Evolutionary conservation across 441 rosid genomes (phyloP), one percentile per base, ranked within the genome.

Genomic region (Kokia cookei): DNA sequence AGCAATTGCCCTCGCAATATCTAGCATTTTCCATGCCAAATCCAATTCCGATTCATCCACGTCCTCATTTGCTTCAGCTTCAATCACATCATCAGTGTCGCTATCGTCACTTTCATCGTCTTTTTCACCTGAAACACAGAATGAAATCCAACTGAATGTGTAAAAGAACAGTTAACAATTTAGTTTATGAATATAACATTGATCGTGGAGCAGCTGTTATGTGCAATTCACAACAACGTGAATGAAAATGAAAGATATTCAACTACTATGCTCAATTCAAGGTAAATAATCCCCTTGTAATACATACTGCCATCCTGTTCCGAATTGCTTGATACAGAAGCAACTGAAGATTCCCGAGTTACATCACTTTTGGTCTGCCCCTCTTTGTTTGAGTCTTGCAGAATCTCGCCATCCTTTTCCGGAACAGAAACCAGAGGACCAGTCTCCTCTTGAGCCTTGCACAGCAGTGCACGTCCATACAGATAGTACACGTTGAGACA

Each of bases 1-100:
- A 73, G 93, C 82, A 72, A 95, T 93, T 77, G 91, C 95, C 83
- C 99, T 90, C 1, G 97, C 96, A 75, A 93, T 84, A 82, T 90
- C 99, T 14, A 95, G 87, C 93, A 93, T 88, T 83, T 95, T 93
- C 98, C 97, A 93, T 7, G 99, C 91, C 88, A 87, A 88, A 82
- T 93, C 97, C 82, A 91, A 85, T 78, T 93, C 98, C 76, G 93
- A 86, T 58, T 93, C 98, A 67, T 93, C 57, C 19, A 7, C 12
- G 12, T 66, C 99, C 79, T 95, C 99, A 72, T 93, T 98, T 22
- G 81, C 96, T 76, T 90, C 97, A 68, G 86, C 84, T 77, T 90
- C 98, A 68, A 86, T 84, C 72, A 77, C 50, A 59, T 90, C 90
- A 76, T 88, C 91, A 59, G 72, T 85, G 29, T 89, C 90, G 69